Percentiles rank a stretch among this genome's conserved stretches.
Evolutionary conservation across 2,329 filamentous ascomycete genomes (phyloP).

Genomic region (Xylariaceae sp.): DNA sequence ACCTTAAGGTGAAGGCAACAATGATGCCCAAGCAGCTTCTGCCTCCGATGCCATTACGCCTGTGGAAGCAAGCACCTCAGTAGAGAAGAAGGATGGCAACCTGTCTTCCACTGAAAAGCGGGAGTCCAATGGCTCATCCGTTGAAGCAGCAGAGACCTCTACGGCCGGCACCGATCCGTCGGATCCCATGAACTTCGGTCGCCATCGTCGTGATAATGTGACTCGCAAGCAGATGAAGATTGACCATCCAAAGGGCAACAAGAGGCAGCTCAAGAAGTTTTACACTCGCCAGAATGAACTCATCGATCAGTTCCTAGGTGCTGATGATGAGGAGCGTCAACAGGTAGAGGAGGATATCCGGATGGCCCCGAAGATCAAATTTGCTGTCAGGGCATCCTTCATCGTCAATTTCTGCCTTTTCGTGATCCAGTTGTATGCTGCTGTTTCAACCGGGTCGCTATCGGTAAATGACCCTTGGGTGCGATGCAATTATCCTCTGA

Average conservation of each 20-base stretch:
- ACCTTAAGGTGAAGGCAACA: slow-evolving; percentile 20
- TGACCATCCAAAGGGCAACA: slow-evolving; percentile 50
- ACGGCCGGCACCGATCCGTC: slow-evolving; percentile 23
- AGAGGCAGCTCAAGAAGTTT: slow-evolving; percentile 48
- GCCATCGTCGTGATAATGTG: slow-evolving; percentile 44
- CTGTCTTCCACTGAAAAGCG: slow-evolving; percentile 10
- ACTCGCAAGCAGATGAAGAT: slow-evolving; percentile 50
- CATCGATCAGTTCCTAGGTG: slow-evolving; percentile 57
- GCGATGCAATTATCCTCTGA: slow-evolving; percentile 16
- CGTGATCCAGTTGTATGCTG: slow-evolving; percentile 61
- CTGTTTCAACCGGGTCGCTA: slow-evolving; percentile 60
- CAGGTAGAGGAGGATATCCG: slow-evolving; percentile 53
- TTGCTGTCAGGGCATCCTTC: slow-evolving; percentile 57
- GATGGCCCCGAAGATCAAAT: slow-evolving; percentile 54
- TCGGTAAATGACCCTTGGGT: slow-evolving; percentile 41
- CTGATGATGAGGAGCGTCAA: slow-evolving; percentile 56
- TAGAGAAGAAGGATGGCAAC: slow-evolving; percentile 13
- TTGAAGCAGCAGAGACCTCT: slow-evolving; percentile 13
- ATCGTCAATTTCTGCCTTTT: slow-evolving; percentile 57
- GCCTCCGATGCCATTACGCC: slow-evolving; percentile 5
- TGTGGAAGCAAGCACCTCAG: slow-evolving; percentile 8
- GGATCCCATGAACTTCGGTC: slow-evolving; percentile 45
- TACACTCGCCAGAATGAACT: slow-evolving; percentile 52
- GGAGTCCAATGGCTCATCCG: slow-evolving; percentile 1
- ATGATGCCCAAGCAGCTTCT: slow-evolving; percentile 12